Conservation (phyloP, 345 rosid species). For the Erysimum cheiranthoides region DNA sequence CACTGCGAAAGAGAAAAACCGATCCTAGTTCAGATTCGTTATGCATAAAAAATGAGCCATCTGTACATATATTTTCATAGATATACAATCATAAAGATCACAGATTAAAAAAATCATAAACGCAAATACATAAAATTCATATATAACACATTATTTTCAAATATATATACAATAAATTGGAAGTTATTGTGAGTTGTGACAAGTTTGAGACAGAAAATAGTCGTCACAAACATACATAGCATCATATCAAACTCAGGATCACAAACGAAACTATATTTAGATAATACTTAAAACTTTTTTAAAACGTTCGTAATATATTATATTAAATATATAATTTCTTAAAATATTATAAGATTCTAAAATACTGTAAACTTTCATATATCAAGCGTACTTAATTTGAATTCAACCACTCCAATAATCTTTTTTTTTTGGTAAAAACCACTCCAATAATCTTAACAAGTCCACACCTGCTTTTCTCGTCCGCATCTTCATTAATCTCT, state of each 20-base stretch:
- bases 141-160: background rate
- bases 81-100: background rate
- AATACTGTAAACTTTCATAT: background rate
- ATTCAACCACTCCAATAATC: conserved; percentile 42
- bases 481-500: conserved; percentile 23
- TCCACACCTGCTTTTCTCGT: conserved; percentile 35
- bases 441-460: conserved; percentile 26
- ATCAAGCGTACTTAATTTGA: conserved; percentile 21
- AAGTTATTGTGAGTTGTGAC: no score
- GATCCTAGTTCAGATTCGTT: no score
- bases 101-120: no score
- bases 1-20: no score
- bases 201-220: no score
- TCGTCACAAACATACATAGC: background rate
- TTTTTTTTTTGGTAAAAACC: no score
- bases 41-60: background rate
- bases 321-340: background rate
- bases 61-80: background rate
- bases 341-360: background rate
- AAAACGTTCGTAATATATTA: background rate
- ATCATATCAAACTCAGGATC: background rate
- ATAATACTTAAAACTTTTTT: background rate
- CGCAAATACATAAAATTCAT: background rate
- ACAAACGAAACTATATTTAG: background rate
- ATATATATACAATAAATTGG: no score